phyloP scores from a whole-genome alignment of 139 green algal genomes.

The Parachlorella kessleri region DNA sequence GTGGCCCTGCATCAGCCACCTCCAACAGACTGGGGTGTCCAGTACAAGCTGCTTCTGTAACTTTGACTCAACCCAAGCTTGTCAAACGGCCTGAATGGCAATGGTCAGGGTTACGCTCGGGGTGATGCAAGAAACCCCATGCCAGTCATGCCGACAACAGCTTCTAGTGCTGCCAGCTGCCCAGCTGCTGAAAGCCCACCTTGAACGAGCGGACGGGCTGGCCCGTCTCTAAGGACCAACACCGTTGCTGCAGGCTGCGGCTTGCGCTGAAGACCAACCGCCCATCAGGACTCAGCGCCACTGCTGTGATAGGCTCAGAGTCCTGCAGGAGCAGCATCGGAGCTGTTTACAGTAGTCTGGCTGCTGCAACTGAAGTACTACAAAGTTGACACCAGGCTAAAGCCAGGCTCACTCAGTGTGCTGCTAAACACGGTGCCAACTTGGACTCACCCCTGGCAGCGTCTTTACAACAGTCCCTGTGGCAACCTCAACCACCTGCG shows the following conservation, averaged over 20 bases:
- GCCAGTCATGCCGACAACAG: too few species aligned
- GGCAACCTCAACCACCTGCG: slow-evolving; percentile 70
- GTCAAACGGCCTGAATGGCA: neutral
- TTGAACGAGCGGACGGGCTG: slow-evolving; percentile 60
- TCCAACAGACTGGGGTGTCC: neutral
- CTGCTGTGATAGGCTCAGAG: slow-evolving; percentile 84
- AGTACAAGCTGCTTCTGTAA: neutral
- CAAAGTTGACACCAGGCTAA: neutral
- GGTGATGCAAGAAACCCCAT: too few species aligned
- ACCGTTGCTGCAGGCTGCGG: slow-evolving; percentile 71
- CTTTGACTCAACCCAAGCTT: neutral
- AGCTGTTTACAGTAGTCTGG: too few species aligned
- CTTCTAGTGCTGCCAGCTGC: too few species aligned
- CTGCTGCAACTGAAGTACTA: too few species aligned
- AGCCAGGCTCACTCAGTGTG: neutral
- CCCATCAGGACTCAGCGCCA: slow-evolving; percentile 79
- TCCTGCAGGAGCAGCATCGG: slow-evolving; percentile 79
- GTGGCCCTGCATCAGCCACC: slow-evolving; percentile 66
- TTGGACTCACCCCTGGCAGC: slow-evolving; percentile 63
- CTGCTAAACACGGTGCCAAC: neutral
- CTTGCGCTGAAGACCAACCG: slow-evolving; percentile 73
- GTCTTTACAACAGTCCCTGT: slow-evolving; percentile 65
- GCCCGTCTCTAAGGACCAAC: slow-evolving; percentile 67
- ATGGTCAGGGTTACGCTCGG: too few species aligned
- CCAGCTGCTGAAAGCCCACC: too few species aligned